phyloP scores from a whole-genome alignment of 2,329 filamentous ascomycete genomes.

The Talaromyces pinophilus region DNA sequence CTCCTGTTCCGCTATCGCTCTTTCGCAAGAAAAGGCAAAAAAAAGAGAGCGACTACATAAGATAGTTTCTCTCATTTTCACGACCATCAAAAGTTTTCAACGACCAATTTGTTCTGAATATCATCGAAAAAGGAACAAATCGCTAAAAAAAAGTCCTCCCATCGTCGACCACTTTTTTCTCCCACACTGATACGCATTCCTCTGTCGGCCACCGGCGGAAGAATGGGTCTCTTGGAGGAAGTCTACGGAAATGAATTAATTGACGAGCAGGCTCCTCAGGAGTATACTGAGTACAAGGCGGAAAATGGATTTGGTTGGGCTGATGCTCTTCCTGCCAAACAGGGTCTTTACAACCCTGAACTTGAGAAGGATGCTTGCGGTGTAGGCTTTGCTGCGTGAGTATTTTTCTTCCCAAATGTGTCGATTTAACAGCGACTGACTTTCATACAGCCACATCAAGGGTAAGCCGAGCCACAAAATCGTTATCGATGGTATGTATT shows the following conservation, averaged over 20 bases:
- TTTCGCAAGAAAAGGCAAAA: conserved; percentile 1
- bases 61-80: background rate
- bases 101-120: conserved; percentile 2
- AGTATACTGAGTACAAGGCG: conserved; percentile 57
- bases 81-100: background rate
- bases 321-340: conserved; percentile 91
- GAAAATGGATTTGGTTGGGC: conserved; percentile 83
- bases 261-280: conserved; percentile 45
- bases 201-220: conserved; percentile 49
- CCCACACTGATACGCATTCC: conserved; percentile 30
- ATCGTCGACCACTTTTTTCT: background rate
- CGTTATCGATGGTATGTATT: conserved; percentile 83
- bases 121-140: conserved; percentile 1
- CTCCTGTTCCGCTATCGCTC: conserved; percentile 21
- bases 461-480: conserved; percentile 97
- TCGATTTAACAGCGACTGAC: conserved; percentile 26
- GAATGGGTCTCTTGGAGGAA: conserved; percentile 56
- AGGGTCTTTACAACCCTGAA: conserved; percentile 95
- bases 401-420: conserved; percentile 28
- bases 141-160: background rate
- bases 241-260: conserved; percentile 50
- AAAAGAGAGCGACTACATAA: background rate
- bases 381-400: conserved; percentile 97
- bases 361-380: conserved; percentile 99
- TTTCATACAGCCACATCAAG: conserved; percentile 78